Evolutionary conservation across 148 eudicot genomes (phyloP), one percentile per base, ranked within the genome.

Genomic region (Chenopodium album): DNA sequence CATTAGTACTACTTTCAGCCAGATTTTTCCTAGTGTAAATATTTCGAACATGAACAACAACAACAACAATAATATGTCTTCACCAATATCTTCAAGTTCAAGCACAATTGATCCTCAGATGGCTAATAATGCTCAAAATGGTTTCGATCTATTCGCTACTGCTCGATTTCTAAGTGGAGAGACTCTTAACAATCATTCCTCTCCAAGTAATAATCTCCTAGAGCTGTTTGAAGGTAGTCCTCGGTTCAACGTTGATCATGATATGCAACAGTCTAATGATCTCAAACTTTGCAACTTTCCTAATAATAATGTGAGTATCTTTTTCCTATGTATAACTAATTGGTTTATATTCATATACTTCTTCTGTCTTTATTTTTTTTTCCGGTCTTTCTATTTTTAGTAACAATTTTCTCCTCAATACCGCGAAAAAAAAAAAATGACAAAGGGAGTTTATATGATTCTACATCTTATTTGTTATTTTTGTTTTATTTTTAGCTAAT

Each of bases 21-120:
- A 89, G 81, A 92, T 92, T 54, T 89, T 87, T 50, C 95, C 97
- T 0, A 90, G 87, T 54, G 82, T 90, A 73, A 90, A 88, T 79
- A 86, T 92, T 54, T 88, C 95, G 0, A 87, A 88, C 62, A 79
- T 88, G 82, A 83, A 77, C 80, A 75, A 37, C 44, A 66, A 29
- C 81, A 74, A 14, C 31, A 71, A 9, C 52, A 71, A 14, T 7
- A 71, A 9, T 37, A 68, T 82, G 14, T 60, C 78, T 77, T 85
- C 71, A 74, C 44, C 63, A 46, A 56, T 79, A 50, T 48, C 76
- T 75, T 85, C 82, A 28, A 81, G 84, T 56, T 82, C 85, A 16
- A 82, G 84, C 68, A 67, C 90, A 9, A 80, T 87, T 80, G 77
- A 74, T 74, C 44, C 52, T 74, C 77, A 74, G 4, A 74, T 74